Evolutionary conservation across 371 early-diverging fungal genomes (phyloP).

Genomic region (Circinella minor): DNA sequence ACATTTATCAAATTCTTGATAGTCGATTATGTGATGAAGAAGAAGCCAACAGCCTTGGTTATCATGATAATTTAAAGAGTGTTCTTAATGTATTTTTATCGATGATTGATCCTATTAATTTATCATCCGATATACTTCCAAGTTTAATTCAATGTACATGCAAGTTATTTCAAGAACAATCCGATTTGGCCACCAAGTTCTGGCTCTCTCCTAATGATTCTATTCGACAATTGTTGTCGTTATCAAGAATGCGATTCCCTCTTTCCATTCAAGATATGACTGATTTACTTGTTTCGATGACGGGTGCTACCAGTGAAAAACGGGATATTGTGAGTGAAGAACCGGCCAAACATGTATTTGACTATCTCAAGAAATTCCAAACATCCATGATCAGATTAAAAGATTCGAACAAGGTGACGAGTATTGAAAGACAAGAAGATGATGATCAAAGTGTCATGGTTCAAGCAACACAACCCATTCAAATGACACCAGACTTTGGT

Average conservation of each 20-base stretch:
- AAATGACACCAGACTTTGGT: slow-evolving; percentile 15
- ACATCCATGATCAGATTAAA: slow-evolving; percentile 30
- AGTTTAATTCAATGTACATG: slow-evolving; percentile 28
- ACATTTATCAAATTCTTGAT: slow-evolving; percentile 19
- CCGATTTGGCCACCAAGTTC: slow-evolving; percentile 31
- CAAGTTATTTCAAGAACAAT: slow-evolving; percentile 32
- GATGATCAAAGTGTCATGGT: slow-evolving; percentile 12
- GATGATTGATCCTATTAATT: slow-evolving; percentile 28
- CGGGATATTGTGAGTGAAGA: slow-evolving; percentile 6
- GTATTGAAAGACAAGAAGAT: neutral
- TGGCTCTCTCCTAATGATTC: slow-evolving; percentile 35
- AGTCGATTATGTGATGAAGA: slow-evolving; percentile 34
- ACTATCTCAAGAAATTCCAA: slow-evolving; percentile 27
- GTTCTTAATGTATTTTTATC: slow-evolving; percentile 39
- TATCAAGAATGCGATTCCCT: slow-evolving; percentile 40
- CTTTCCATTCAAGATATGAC: slow-evolving; percentile 30
- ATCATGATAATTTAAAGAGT: slow-evolving; percentile 26
- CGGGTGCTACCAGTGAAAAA: neutral
- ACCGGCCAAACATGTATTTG: slow-evolving; percentile 33
- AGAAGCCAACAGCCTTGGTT: slow-evolving; percentile 35
- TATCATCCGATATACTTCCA: slow-evolving; percentile 35
- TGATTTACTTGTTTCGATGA: slow-evolving; percentile 31
- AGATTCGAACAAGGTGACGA: slow-evolving; percentile 15
- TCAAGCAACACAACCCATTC: slow-evolving; percentile 21
- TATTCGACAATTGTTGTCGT: slow-evolving; percentile 23